A percentile compares a stretch with the other conserved stretches of the same genome.
Conservation (phyloP, 2,329 filamentous ascomycete species). For the Penicillium griseofulvum region DNA sequence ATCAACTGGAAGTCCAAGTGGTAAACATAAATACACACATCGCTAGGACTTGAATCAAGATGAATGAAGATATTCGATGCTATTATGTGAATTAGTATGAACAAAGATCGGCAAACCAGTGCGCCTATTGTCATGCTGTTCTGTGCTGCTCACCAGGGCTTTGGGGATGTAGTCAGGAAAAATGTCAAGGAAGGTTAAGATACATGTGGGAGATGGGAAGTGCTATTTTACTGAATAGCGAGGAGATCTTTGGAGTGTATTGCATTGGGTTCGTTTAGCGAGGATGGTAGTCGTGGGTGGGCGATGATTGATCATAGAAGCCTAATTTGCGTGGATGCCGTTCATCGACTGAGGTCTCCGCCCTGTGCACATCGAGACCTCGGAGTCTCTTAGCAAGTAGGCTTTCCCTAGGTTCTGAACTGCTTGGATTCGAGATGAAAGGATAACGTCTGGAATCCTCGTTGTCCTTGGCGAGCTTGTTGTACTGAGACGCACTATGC, state of each 20-base stretch:
- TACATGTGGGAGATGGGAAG: not conserved
- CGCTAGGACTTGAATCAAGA: not conserved
- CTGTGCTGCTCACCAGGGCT: not conserved
- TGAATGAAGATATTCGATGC: not conserved
- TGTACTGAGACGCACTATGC: constrained; percentile 50
- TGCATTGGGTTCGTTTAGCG: not conserved
- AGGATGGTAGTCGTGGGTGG: not conserved
- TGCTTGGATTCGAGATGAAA: constrained; percentile 44
- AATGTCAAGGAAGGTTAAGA: not conserved
- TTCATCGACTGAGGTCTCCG: constrained; percentile 17
- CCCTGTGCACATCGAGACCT: constrained; percentile 55
- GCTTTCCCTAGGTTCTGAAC: constrained; percentile 56
- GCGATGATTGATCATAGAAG: not conserved
- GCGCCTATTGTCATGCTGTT: not conserved
- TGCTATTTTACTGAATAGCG: not conserved
- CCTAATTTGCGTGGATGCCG: not conserved
- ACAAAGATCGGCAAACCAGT: constrained; percentile 3
- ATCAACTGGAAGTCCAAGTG: not conserved
- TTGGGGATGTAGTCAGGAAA: not conserved
- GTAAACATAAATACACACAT: not conserved
- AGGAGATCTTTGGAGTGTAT: not conserved
- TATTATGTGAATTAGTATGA: constrained; percentile 11
- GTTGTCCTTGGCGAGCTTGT: constrained; percentile 67
- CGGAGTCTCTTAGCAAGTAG: constrained; percentile 68
- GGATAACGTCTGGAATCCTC: constrained; percentile 60